Conservation (phyloP, 176 grass and related monocot species). For the Oryza nivara region DNA sequence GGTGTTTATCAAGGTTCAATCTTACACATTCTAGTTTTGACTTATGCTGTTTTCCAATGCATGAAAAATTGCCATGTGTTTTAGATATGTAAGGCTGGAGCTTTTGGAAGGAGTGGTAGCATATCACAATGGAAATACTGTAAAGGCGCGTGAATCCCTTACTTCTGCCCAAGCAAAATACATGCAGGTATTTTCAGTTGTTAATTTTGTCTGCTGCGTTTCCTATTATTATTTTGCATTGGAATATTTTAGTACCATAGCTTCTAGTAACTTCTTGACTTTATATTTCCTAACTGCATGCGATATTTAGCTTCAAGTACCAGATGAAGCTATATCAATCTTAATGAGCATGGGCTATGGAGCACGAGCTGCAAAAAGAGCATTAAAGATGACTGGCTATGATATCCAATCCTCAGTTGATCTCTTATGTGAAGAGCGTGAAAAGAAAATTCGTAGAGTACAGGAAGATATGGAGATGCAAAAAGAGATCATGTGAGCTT, state of each 20-base stretch:
- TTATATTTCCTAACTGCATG: slow-evolving; percentile 25
- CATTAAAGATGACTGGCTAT: slow-evolving; percentile 84
- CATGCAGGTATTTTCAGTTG: slow-evolving; percentile 60
- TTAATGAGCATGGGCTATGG: slow-evolving; percentile 88
- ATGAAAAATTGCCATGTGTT: slow-evolving; percentile 15
- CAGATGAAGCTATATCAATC: slow-evolving; percentile 90
- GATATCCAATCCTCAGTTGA: slow-evolving; percentile 85
- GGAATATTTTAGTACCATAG: neutral
- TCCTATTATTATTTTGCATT: neutral
- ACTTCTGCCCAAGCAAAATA: slow-evolving; percentile 87
- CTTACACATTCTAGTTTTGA: slow-evolving; percentile 22
- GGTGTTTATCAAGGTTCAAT: neutral
- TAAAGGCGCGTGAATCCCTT: slow-evolving; percentile 64
- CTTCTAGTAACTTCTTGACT: neutral
- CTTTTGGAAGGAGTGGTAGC: slow-evolving; percentile 98
- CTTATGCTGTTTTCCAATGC: slow-evolving; percentile 21
- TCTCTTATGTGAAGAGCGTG: slow-evolving; percentile 81
- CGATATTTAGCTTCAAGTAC: slow-evolving; percentile 83
- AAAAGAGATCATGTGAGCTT: slow-evolving; percentile 72
- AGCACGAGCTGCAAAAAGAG: slow-evolving; percentile 73
- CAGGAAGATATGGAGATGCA: slow-evolving; percentile 61
- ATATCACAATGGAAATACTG: slow-evolving; percentile 76
- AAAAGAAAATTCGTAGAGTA: slow-evolving; percentile 60
- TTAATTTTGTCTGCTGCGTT: neutral
- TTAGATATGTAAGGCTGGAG: slow-evolving; percentile 93